Evolutionary conservation across 2,329 filamentous ascomycete species (phyloP).

Genomic region (Emergomyces africanus): DNA sequence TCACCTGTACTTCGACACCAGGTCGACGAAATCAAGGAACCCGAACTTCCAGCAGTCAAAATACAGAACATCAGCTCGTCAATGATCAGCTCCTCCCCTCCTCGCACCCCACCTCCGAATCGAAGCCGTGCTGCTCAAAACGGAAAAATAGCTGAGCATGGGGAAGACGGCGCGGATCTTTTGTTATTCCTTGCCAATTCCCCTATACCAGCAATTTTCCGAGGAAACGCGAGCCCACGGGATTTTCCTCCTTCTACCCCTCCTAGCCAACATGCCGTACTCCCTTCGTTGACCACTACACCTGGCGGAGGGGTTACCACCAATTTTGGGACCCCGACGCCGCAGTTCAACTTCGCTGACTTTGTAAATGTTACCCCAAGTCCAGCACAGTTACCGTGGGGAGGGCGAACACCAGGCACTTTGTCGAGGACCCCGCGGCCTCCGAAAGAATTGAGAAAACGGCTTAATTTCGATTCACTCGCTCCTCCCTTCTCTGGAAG

Average conservation of each 20-base stretch:
- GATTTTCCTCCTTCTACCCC: constrained; percentile 59
- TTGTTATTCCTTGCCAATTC: constrained; percentile 80
- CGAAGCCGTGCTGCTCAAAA: constrained; percentile 37
- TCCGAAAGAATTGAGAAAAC: constrained; percentile 55
- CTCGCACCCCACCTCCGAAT: constrained; percentile 62
- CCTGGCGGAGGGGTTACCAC: constrained; percentile 63
- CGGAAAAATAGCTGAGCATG: constrained; percentile 39
- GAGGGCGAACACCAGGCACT: constrained; percentile 41
- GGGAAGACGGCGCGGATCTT: constrained; percentile 69
- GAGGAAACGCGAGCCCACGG: constrained; percentile 33
- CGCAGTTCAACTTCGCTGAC: constrained; percentile 86
- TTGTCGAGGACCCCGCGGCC: constrained; percentile 55
- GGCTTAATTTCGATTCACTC: constrained; percentile 73
- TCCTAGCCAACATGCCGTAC: constrained; percentile 47
- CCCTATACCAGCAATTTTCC: constrained; percentile 64
- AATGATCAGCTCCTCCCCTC: constrained; percentile 63
- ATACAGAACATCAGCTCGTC: constrained; percentile 31
- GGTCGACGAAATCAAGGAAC: constrained; percentile 66
- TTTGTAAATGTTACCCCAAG: constrained; percentile 97
- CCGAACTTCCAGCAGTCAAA: constrained; percentile 52
- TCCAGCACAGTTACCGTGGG: constrained; percentile 78
- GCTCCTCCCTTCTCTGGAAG: constrained; percentile 41
- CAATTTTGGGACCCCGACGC: constrained; percentile 62
- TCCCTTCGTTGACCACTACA: constrained; percentile 41
- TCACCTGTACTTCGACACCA: constrained; percentile 29